Base-by-base conservation (phyloP, 106 monocot species). In the Dioscorea zingiberensis region DNA sequence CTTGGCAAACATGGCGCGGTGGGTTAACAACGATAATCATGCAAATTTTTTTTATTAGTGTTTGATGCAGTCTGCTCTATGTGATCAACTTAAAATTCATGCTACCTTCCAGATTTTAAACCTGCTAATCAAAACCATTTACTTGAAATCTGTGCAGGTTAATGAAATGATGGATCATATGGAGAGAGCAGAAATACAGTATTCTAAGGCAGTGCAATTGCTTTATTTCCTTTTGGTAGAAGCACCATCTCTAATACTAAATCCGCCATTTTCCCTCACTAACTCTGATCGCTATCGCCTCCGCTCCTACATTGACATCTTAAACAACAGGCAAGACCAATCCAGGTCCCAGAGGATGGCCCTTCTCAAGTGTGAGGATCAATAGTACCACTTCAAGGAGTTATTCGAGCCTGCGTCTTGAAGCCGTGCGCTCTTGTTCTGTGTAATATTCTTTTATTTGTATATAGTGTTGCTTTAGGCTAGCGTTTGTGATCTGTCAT, bases 1-100 rank as follows among this genome's bases (percentile, higher is more conserved):
- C 76, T 83, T 25, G 97, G 97, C 59, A 76, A 92, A 68, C 73
- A 70, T 27, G 97, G 97, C 13, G 92, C 74, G 60, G 97, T 98
- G 59, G 77, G 89, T 84, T 63, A 47, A 21, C 16, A 17, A 32
- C 63, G 10, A 17, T n/a, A 46, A 45, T 38, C 15, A 55, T 19
- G 44, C 6, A 13, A 17, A 7, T 12, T 17, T 27, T 59, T 63
- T 45, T 14, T 46, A 47, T 48, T 21, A 21, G 17, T 27, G 7
- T 27, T 60, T 28, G 27, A n/a, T n/a, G n/a, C 5, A 27, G 17
- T 28, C 13, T 17, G 25, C 9, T 29, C 1, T 60, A 27, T 18
- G 17, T 60, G 60, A 27, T 60, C 13, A 27, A 17, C 44, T 18
- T n/a, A 27, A 30, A 1, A 17, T 38, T 62, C 14, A 15, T 16